Evolutionary conservation across 2,329 filamentous ascomycete species (phyloP), one percentile per base, ranked within the genome.

Genomic region (Alternaria dauci): DNA sequence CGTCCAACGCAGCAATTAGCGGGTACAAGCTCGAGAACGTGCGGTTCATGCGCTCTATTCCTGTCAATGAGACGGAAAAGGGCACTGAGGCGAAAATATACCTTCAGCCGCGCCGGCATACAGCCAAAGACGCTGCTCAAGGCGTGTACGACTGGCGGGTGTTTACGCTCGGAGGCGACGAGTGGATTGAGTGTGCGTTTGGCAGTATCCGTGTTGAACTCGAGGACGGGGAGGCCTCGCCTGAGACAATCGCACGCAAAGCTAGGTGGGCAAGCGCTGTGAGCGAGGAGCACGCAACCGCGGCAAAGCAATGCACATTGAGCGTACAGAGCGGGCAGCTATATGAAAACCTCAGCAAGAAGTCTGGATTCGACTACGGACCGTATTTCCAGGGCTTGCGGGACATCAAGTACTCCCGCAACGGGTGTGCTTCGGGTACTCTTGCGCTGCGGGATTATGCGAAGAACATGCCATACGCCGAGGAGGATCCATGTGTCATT

Each of bases 11-110:
- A 6, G 55, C 52, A 2, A 57, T 62, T 11, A 55, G 30, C 8
- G 65, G 54, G 8, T 66, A 64, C 39, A 52, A 53, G n/a, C 36
- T 68, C 7, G 32, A 55, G 14, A 57, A 66, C 36, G 52, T 63
- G 5, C 25, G 55, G 4, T 58, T 58, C 26, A 52, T 54, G 55
- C 55, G 62, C 3, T 60, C 64, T 16, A 58, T 67, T 6, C 41
- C 54, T 1, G 53, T 63, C 18, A 61, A 60, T 18, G 48, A 53
- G 44, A 48, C 57, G 18, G 57, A 59, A 16, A 54, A 53, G 12
- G 57, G 57, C 14, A 59, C 48, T 11, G 57, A 59, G 25, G 57
- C 57, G 1, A 59, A 53, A 12, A 59, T 59, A 8, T 53, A 55
- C n/a, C 50, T 59, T 1, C 57, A 53, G 20, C 57, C 57, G 38